These are phyloP conservation scores for Cerrena zonata DNA, from an alignment of 1,284 basidiomycete genomes.

Conservation along the genomic window DNA sequence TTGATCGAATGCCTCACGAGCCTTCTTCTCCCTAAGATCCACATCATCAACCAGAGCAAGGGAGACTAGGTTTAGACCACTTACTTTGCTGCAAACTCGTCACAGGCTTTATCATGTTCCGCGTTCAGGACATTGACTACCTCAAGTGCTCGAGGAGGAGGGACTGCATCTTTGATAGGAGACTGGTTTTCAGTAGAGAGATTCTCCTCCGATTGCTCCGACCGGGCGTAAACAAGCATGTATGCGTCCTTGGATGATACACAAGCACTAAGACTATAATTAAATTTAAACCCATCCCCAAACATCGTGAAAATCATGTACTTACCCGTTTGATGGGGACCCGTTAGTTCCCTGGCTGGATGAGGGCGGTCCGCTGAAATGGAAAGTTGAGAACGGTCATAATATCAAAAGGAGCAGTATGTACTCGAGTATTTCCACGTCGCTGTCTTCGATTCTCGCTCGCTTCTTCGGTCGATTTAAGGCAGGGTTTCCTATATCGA, in stretches of 20 bases:
- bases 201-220: constrained; percentile 9
- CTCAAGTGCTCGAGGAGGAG: constrained; percentile 48
- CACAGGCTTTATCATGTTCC: constrained; percentile 46
- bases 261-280: constrained; percentile 17
- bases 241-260: constrained; percentile 78
- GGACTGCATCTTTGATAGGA: constrained; percentile 22
- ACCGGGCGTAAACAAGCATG: constrained; percentile 81
- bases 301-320: too few relatives aligned
- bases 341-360: background rate
- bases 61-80: constrained; percentile 15
- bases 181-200: background rate
- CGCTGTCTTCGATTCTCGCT: constrained; percentile 54
- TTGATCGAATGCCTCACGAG: constrained; percentile 41
- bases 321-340: too few relatives aligned
- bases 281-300: too few relatives aligned
- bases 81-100: constrained; percentile 46
- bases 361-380: background rate
- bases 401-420: too few relatives aligned
- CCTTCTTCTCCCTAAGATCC: constrained; percentile 38
- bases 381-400: background rate
- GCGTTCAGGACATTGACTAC: constrained; percentile 54
- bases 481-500: constrained; percentile 5
- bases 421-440: constrained; percentile 34
- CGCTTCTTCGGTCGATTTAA: constrained; percentile 31
- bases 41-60: constrained; percentile 7